A percentile compares a stretch with the other conserved stretches of the same genome.
phyloP scores from a whole-genome alignment of 2,329 filamentous ascomycete genomes.

The Diplocarpon rosae region DNA sequence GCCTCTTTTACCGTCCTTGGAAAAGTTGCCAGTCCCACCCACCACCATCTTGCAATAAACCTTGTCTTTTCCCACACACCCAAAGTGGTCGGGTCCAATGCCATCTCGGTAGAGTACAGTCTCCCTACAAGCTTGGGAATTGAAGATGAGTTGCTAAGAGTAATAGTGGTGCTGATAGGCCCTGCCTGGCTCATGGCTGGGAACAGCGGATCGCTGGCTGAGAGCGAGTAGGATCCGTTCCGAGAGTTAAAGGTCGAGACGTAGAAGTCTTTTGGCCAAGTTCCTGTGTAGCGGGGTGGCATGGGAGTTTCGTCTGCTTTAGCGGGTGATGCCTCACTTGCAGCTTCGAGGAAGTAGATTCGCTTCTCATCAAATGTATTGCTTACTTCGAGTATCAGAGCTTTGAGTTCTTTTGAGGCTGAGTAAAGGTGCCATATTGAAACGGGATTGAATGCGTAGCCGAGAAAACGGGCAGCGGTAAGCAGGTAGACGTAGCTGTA shows the following conservation, averaged over 20 bases:
- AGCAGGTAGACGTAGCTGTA: conserved; percentile 62
- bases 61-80: conserved; percentile 30
- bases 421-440: conserved; percentile 75
- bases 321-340: conserved; percentile 16
- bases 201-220: conserved; percentile 37
- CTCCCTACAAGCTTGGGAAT: conserved; percentile 51
- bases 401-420: conserved; percentile 41
- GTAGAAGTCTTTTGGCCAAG: conserved; percentile 63
- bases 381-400: conserved; percentile 63
- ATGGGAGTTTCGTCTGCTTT: conserved; percentile 9
- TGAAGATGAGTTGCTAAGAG: conserved; percentile 43
- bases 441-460: conserved; percentile 64
- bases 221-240: conserved; percentile 42
- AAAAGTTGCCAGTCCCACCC: conserved; percentile 55
- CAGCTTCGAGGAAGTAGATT: conserved; percentile 48
- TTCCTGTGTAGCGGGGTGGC: conserved; percentile 33
- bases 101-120: conserved; percentile 41
- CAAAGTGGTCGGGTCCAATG: conserved; percentile 40
- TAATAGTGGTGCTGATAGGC: conserved; percentile 48
- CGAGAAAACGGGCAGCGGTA: conserved; percentile 57
- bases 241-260: conserved; percentile 64
- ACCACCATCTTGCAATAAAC: conserved; percentile 51
- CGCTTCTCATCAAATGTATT: conserved; percentile 66
- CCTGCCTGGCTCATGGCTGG: conserved; percentile 30
- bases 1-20: conserved; percentile 56